Evolutionary conservation across 2,329 filamentous ascomycete species (phyloP), one percentile per base, ranked within the genome.

Genomic region (Allantophomopsis cytisporea): DNA sequence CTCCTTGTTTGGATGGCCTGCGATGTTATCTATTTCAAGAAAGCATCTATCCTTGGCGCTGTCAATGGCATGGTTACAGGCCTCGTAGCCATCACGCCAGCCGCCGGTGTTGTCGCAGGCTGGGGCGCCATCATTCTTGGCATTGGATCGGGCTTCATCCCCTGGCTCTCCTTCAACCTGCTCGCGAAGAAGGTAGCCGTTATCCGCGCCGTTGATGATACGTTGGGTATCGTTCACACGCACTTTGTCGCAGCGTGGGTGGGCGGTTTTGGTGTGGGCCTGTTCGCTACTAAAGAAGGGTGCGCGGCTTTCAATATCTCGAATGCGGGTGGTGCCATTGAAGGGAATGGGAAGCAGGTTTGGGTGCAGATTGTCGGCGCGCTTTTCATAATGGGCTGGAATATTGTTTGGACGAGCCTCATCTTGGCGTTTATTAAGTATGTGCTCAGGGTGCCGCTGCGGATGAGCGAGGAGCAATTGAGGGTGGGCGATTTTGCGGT

Each of bases 151-250:
- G 65, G 64, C 11, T 55, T 50, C 11, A 57, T 69, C 14, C 66
- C 66, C 1, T 69, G 65, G 65, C 41, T 66, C 11, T 60, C 58
- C 17, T 67, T 69, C 64, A 69, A 69, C 51, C 52, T 68, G 16
- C 46, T 63, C 6, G 63, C 61, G 39, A 64, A 62, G 47, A 60
- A 58, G 40, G 49, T 53, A 39, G 70, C 71, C 46, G 76, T 78
- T 54, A 78, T 80, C 69, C 69, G 70, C 49, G 60, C 63, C 45
- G 62, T 66, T 43, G 69, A 76, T 50, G 70, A 77, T 49, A 60
- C 66, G 8, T 61, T 73, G 33, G 68, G 64, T 42, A 58, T 65
- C 31, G 60, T 64, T 39, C 61, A 69, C 50, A 69, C 65, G 1
- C 65, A 69, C 50, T 58, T 62, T 48, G 60, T 69, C 3, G 64